Conservation (phyloP, 2,329 filamentous ascomycete genomes). For the Trichoderma koningiopsis region DNA sequence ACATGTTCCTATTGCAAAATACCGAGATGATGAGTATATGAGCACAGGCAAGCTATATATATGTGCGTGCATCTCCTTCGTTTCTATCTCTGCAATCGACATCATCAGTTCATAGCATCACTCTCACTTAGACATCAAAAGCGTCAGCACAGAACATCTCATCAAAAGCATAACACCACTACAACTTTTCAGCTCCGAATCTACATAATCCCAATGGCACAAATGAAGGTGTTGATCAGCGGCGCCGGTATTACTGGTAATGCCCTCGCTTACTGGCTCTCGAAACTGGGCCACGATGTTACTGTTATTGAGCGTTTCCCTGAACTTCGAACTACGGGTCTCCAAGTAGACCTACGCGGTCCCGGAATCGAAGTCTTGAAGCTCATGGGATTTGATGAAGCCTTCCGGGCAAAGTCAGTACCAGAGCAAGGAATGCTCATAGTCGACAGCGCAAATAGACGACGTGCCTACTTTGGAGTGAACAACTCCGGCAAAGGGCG, state of each 20-base stretch:
- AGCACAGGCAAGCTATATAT: background rate
- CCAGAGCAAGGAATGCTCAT: conserved; percentile 52
- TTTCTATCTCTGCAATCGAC: background rate
- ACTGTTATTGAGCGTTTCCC: conserved; percentile 46
- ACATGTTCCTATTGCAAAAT: conserved; percentile 2
- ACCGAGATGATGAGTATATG: background rate
- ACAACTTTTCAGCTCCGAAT: no score
- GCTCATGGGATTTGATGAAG: conserved; percentile 41
- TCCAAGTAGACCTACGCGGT: conserved; percentile 50
- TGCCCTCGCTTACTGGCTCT: conserved; percentile 37
- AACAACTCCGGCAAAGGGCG: conserved; percentile 8
- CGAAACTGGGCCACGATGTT: conserved; percentile 36
- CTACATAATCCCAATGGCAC: conserved; percentile 6
- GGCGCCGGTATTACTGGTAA: conserved; percentile 42
- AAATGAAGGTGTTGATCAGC: conserved; percentile 14
- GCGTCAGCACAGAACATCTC: background rate
- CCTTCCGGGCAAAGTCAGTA: conserved; percentile 43
- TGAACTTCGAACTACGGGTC: conserved; percentile 38
- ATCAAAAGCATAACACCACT: background rate
- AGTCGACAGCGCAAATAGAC: conserved; percentile 45
- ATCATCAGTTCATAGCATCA: background rate
- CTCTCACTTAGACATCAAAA: background rate
- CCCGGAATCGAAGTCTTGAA: conserved; percentile 46
- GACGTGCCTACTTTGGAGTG: conserved; percentile 41
- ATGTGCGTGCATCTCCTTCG: background rate